phyloP scores from a whole-genome alignment of 345 rosid species.

The Ceriops zippeliana region DNA sequence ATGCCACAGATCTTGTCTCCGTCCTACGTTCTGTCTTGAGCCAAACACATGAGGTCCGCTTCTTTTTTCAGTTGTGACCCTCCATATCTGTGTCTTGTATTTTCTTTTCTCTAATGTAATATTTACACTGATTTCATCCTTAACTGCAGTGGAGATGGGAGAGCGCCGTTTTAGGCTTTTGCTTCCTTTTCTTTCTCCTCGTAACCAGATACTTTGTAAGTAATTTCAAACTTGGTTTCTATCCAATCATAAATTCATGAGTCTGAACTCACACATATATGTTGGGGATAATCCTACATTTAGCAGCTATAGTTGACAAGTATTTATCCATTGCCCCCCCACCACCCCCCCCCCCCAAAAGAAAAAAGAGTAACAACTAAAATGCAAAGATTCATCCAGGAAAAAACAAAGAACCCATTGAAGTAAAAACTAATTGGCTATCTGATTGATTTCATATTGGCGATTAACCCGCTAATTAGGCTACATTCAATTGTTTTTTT shows the following conservation, averaged over 20 bases:
- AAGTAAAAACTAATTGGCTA: no score
- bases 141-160: slow-evolving; percentile 93
- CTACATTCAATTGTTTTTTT: no score
- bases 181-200: slow-evolving; percentile 84
- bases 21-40: slow-evolving; percentile 76
- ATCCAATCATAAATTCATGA: not conserved
- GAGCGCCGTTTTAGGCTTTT: slow-evolving; percentile 72
- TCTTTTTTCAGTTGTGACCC: not conserved
- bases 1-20: slow-evolving; percentile 66
- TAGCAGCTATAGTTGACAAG: no score
- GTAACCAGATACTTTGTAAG: slow-evolving; percentile 73
- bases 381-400: no score
- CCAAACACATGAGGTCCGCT: slow-evolving; percentile 66
- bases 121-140: not conserved
- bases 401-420: no score
- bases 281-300: not conserved
- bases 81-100: not conserved
- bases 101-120: not conserved
- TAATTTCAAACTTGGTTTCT: not conserved
- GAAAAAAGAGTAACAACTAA: no score
- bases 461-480: no score
- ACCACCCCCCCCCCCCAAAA: no score
- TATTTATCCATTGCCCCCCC: no score
- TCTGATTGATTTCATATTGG: no score
- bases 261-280: not conserved